A percentile compares a stretch with the other conserved stretches of the same genome.
These are phyloP conservation scores for Yamadazyma diddensiae DNA, from an alignment of 1,139 yeast species.

Conservation along the genomic window DNA sequence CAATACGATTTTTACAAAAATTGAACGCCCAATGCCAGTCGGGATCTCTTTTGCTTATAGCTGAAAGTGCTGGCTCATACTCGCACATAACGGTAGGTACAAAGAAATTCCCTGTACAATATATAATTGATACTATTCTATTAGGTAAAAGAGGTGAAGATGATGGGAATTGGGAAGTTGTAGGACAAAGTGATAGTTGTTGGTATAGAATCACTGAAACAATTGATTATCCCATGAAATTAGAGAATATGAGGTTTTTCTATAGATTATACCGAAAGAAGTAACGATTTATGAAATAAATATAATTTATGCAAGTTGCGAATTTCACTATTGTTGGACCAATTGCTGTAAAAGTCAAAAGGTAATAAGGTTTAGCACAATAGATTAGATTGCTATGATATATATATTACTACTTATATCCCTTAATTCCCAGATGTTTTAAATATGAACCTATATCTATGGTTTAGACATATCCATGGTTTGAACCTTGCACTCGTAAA, in stretches of 20 bases:
- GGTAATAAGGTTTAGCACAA: too few species aligned
- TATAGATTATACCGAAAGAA: slow-evolving; percentile 66
- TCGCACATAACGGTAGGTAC: slow-evolving; percentile 76
- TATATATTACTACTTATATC: too few species aligned
- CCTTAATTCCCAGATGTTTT: too few species aligned
- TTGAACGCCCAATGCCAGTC: slow-evolving; percentile 44
- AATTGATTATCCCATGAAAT: slow-evolving; percentile 61
- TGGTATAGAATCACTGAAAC: slow-evolving; percentile 70
- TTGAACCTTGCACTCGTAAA: too few species aligned
- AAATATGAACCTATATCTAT: too few species aligned
- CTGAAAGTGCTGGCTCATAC: slow-evolving; percentile 89
- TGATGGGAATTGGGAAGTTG: slow-evolving; percentile 62
- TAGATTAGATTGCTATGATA: too few species aligned
- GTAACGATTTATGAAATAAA: slow-evolving; percentile 9
- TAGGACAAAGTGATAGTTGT: slow-evolving; percentile 66
- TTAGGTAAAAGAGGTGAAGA: slow-evolving; percentile 49
- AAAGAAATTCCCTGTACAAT: slow-evolving; percentile 78
- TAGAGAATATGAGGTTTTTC: slow-evolving; percentile 87
- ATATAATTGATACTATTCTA: slow-evolving; percentile 69
- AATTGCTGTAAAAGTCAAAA: too few species aligned
- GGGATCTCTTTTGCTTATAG: slow-evolving; percentile 63
- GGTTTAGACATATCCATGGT: too few species aligned
- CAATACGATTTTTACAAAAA: slow-evolving; percentile 57
- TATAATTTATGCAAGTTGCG: background rate
- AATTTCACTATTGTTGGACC: too few species aligned